Base-by-base conservation (phyloP, 2,329 filamentous ascomycete species). In the Aspergillus sp. region DNA sequence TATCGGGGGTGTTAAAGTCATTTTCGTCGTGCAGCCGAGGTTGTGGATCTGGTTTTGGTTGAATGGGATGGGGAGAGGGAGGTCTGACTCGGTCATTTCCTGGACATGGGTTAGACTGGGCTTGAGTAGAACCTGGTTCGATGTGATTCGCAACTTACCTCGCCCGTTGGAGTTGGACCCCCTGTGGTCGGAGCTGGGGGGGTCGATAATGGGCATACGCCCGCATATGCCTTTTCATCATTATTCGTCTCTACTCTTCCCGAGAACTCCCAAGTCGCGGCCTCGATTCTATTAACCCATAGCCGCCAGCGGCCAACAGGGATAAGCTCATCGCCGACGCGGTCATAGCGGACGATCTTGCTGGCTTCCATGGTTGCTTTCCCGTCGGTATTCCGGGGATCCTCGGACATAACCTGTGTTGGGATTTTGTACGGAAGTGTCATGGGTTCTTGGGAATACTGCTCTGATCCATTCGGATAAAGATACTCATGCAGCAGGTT, bases 11-110 rank as follows among this genome's bases (percentile, higher is more conserved):
- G 9, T 11, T 30, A 1, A 9, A 1, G 3, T 9, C 3, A 4
- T 4, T 30, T 4, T 9, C 9, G 1, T 3, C 8, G 11, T 11
- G 27, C 27, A 30, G 27, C 27, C 27, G 8, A 1, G 4, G 27
- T 4, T 30, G 1, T 11, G 8, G 27, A 30, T 30, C 9, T 11
- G 8, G 27, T 9, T 11, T 30, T 9, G 27, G 27, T 30, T 30
- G 27, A 11, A 30, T 11, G 27, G 27, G 0, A 30, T 1, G 8
- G 27, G 27, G 1, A 30, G 27, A 9, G 27, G 27, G 27, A 30
- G 27, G 1, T 30, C 27, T 1, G 27, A 30, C 1, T 4, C 2
- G 9, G 3, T 30, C 1, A 9, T 11, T 0, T 11, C 0, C 9
- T 30, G 3, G 27, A 30, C 1, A 4, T 4, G 9, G 9, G 9